Evolutionary conservation across 2,329 filamentous ascomycete genomes (phyloP), one percentile per base, ranked within the genome.

Genomic region (Sclerotiophoma versabilis): DNA sequence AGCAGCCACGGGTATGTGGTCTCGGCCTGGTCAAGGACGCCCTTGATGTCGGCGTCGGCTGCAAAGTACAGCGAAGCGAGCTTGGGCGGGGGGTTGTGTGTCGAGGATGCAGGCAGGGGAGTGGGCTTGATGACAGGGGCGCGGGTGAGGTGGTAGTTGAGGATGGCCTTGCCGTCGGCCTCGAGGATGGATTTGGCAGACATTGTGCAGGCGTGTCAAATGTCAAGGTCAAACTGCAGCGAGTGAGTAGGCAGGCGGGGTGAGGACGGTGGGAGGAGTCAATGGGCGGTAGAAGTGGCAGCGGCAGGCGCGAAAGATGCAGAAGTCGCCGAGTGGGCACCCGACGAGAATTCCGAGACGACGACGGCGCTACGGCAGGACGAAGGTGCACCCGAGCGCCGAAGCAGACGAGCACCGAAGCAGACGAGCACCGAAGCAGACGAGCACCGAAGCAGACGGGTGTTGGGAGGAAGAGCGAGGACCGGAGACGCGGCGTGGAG

Each of bases 141-240:
- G 77, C 95, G 90, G 72, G 95, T 98, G 81, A 99, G 92, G 85
- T 98, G 95, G 87, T 98, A 99, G 90, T 97, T 98, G 87, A 99
- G 87, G 84, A 99, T 98, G 86, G 95, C 95, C 90, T 99, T 99
- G 87, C 95, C 95, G 84, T 99, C 95, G 85, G 93, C 93, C 86
- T 99, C 95, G 85, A 90, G 82, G 77, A 99, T 98, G 68, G 93
- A 90, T 84, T 99, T 99, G 80, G 95, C 91, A 77, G 91, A 92
- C 92, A 96, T 96, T 74, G 74, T 85, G 79, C 56, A 58, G 58
- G 63, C 39, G 44, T 45, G 50, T 54, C 29, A 25, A 43, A 17
- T 51, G 48, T 37, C 17, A 27, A 45, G 59, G 59, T 62, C 58
- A 59, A 49, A 57, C 64, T 64, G 60, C 51, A 42, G 59, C 51